Evolutionary conservation across 2,329 filamentous ascomycete species (phyloP), one percentile per base, ranked within the genome.

Genomic region (Madurella mycetomatis): DNA sequence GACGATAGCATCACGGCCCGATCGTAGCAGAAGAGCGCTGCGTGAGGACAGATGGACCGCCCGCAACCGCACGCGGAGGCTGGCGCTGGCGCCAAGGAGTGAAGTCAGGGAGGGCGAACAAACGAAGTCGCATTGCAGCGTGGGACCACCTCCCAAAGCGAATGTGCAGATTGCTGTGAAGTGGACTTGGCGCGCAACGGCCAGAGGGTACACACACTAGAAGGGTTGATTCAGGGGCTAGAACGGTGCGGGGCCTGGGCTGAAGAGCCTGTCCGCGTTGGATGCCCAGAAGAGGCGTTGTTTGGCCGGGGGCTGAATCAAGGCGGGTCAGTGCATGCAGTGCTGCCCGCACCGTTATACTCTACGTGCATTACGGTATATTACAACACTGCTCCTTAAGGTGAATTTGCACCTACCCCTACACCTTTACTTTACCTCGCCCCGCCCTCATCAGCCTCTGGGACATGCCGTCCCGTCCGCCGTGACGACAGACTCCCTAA

Each of bases 1-100:
- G 39, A 45, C 12, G 31, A 50, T 15, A 45, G 31, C 50, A 49
- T 52, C 49, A 53, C 42, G 19, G 54, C 16, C 39, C 39, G 43
- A 44, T 51, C n/a, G 41, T 41, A 30, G 34, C 41, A 46, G 49
- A 17, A 25, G 7, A 25, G 25, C 34, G 34, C 16, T 19, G 47
- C 42, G 41, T 7, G 49, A 53, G 50, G 50, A 34, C 46, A 53
- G 54, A 53, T 50, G 37, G 50, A 40, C 54, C 30, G 47, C 34
- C 34, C 41, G 25, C 41, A 39, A 50, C 30, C 19, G 9, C 37
- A 25, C 7, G 25, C 25, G 25, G 25, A 25, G 25, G 37, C 4
- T 9, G 37, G 37, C 4, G 37, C 37, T 39, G 37, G 12, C 40
- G n/a, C 40, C 15, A 41, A 41, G 40, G 9, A 9, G 17, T 9